phyloP scores from a whole-genome alignment of 1,284 basidiomycete genomes.

The Rhizoctonia solani region DNA sequence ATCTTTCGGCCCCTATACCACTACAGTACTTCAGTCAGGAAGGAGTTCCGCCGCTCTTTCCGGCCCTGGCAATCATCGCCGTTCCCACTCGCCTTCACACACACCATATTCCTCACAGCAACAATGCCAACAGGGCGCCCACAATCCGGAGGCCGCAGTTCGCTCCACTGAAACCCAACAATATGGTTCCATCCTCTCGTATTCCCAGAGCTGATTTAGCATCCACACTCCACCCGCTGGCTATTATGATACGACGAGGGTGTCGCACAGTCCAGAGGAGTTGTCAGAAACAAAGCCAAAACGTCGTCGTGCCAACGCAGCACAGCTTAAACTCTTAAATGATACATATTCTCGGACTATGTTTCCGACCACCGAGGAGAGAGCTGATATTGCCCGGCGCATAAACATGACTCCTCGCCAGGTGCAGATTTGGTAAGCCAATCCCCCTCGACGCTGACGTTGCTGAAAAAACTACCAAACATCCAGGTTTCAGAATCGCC shows the following conservation, averaged over 20 bases:
- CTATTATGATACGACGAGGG: not conserved
- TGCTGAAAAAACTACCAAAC: not conserved
- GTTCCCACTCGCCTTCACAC: not conserved
- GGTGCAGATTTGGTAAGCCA: slow-evolving; percentile 79
- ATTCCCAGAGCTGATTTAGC: slow-evolving; percentile 17
- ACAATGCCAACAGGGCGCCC: not conserved
- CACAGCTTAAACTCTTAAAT: slow-evolving; percentile 76
- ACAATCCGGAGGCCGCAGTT: not conserved
- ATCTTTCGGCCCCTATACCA: slow-evolving; percentile 19
- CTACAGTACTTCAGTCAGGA: slow-evolving; percentile 3
- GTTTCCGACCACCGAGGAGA: slow-evolving; percentile 82
- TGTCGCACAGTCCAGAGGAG: slow-evolving; percentile 10
- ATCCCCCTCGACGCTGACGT: no score
- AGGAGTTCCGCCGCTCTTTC: not conserved
- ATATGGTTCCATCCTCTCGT: slow-evolving; percentile 29
- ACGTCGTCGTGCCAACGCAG: slow-evolving; percentile 77
- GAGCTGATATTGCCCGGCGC: slow-evolving; percentile 70
- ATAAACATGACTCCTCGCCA: slow-evolving; percentile 81
- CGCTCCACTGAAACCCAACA: slow-evolving; percentile 12
- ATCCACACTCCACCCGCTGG: not conserved
- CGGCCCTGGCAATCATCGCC: not conserved
- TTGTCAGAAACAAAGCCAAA: slow-evolving; percentile 64
- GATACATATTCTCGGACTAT: slow-evolving; percentile 77
- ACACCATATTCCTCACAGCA: not conserved
- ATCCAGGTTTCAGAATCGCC: slow-evolving; percentile 39